Conservation (phyloP, 192 early-diverging fungal genomes). For the Borealophlyctis nickersoniae region DNA sequence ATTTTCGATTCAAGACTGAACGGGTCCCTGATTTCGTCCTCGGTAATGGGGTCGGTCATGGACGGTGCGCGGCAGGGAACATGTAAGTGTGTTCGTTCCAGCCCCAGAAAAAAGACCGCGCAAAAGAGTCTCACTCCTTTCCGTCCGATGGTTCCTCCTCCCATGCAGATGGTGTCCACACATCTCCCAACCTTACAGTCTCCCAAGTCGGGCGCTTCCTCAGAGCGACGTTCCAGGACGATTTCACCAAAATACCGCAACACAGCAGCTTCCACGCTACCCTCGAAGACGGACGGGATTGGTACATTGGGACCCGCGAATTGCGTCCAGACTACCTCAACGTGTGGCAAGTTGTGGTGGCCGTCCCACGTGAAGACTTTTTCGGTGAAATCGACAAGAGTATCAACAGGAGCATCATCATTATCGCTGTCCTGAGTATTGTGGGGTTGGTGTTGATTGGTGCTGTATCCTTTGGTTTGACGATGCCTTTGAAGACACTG, state of each 20-base stretch:
- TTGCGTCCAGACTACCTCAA: not conserved
- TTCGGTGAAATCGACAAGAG: conserved; percentile 1
- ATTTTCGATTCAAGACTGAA: not conserved
- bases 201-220: not conserved
- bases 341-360: conserved; percentile 10
- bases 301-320: conserved; percentile 7
- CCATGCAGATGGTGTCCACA: too few relatives aligned
- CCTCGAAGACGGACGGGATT: not conserved
- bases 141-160: too few relatives aligned
- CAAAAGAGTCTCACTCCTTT: too few relatives aligned
- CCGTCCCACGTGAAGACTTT: conserved; percentile 4
- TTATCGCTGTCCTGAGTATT: not conserved
- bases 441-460: not conserved
- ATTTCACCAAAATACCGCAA: not conserved
- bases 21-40: conserved; percentile 1
- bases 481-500: conserved; percentile 6
- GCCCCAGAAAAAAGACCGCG: too few relatives aligned
- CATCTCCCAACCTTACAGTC: too few relatives aligned
- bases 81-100: not conserved
- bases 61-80: not conserved
- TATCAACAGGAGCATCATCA: conserved; percentile 2
- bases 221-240: not conserved
- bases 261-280: conserved; percentile 1
- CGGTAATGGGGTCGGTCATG: not conserved
- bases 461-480: conserved; percentile 4